Conservation (phyloP, 164 flowering plant genomes). For the Piper betle region DNA sequence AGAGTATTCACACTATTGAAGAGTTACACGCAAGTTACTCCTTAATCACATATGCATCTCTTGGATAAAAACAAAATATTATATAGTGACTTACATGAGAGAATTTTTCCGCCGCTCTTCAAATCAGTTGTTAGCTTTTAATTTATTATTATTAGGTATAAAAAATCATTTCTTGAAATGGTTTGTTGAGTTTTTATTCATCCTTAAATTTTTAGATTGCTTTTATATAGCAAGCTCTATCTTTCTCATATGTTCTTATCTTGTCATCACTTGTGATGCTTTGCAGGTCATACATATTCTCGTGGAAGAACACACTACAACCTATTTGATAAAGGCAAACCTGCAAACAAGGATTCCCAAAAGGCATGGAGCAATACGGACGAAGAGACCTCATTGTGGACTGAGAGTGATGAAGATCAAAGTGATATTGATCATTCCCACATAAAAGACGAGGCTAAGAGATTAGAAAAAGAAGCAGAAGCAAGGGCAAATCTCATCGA, state of each 20-base stretch:
- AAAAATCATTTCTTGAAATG: background rate
- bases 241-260: background rate
- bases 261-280: background rate
- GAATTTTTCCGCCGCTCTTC: no score
- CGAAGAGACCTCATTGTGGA: constrained; percentile 59
- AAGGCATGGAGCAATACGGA: constrained; percentile 57
- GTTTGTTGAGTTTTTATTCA: background rate
- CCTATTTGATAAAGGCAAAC: constrained; percentile 58
- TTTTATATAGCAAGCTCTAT: background rate
- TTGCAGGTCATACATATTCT: constrained; percentile 49
- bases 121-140: no score
- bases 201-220: no score
- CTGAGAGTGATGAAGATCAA: constrained; percentile 77
- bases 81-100: no score
- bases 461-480: constrained; percentile 53
- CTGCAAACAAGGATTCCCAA: constrained; percentile 47
- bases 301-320: constrained; percentile 43
- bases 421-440: constrained; percentile 21
- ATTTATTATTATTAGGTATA: no score
- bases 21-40: background rate
- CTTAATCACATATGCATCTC: background rate
- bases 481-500: constrained; percentile 59
- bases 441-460: constrained; percentile 48
- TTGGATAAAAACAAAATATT: background rate
- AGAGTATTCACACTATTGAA: background rate